Conservation (phyloP, 306 rosid species). For the Vicia villosa region DNA sequence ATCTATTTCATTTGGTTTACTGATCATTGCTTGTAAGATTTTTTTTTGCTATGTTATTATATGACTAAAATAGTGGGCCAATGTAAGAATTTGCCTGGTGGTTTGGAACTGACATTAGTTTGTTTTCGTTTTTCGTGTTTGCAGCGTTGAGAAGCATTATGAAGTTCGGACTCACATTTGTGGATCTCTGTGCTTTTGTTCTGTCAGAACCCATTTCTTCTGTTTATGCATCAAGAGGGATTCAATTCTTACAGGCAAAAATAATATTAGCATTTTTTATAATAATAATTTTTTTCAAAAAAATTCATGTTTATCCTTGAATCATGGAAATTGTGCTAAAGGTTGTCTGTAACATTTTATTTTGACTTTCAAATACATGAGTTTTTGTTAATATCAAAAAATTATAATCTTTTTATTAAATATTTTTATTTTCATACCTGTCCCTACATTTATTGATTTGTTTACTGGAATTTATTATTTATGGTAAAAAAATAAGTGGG, state of each 20-base stretch:
- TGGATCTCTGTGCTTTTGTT: conserved; percentile 56
- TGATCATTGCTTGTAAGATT: too few species aligned
- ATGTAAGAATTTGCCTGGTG: too few species aligned
- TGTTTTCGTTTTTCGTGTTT: conserved; percentile 46
- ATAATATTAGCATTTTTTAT: neutral
- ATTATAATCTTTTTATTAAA: neutral
- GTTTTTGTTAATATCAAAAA: too few species aligned
- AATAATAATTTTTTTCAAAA: too few species aligned
- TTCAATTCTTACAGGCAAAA: conserved; percentile 55
- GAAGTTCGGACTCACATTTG: conserved; percentile 39
- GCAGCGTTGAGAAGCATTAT: conserved; percentile 48
- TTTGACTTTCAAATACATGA: too few species aligned
- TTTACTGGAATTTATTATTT: neutral
- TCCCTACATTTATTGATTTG: neutral
- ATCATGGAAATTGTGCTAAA: neutral
- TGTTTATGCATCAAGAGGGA: conserved; percentile 45
- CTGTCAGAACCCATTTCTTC: conserved; percentile 45
- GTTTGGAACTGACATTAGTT: neutral
- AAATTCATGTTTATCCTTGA: neutral
- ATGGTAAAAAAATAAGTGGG: neutral
- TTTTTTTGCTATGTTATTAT: too few species aligned
- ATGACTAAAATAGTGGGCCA: too few species aligned
- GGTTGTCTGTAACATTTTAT: too few species aligned
- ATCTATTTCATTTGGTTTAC: too few species aligned
- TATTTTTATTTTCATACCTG: neutral